Conservation (phyloP, 2,329 filamentous ascomycete genomes). For the Hyphodiscus sp. region DNA sequence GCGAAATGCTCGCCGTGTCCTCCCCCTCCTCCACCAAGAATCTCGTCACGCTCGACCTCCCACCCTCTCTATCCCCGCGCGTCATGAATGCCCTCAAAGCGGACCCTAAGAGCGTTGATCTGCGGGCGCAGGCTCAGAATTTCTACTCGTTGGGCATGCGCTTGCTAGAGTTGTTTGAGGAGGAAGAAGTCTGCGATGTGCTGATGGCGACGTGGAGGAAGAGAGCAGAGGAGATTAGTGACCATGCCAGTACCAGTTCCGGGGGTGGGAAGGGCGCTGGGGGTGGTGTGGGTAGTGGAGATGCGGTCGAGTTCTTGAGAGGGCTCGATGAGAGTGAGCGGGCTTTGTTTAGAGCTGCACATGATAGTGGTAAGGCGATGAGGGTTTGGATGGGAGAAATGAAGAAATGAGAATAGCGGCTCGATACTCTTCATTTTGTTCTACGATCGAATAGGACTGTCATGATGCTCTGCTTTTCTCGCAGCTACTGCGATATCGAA, state of each 20-base stretch:
- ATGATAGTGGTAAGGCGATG: constrained; percentile 64
- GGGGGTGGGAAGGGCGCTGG: constrained; percentile 64
- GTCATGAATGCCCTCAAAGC: constrained; percentile 89
- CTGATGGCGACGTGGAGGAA: constrained; percentile 73
- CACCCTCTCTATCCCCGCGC: constrained; percentile 65
- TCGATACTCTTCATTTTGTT: neutral
- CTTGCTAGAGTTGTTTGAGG: constrained; percentile 87
- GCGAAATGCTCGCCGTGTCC: constrained; percentile 81
- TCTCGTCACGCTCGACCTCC: constrained; percentile 75
- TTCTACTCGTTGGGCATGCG: constrained; percentile 82
- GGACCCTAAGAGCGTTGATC: constrained; percentile 76
- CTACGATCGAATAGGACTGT: no score
- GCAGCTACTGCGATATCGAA: no score
- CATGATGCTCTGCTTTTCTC: no score
- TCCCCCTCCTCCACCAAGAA: constrained; percentile 41
- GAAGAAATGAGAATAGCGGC: constrained; percentile 24
- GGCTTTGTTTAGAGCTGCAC: constrained; percentile 64
- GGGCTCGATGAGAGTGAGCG: constrained; percentile 89
- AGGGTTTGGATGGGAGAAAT: constrained; percentile 58
- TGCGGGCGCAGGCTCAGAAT: constrained; percentile 76
- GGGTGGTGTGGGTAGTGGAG: constrained; percentile 62
- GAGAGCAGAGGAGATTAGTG: constrained; percentile 73
- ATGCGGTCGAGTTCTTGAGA: constrained; percentile 75
- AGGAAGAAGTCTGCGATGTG: constrained; percentile 71
- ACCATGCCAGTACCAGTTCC: constrained; percentile 76